A percentile compares a stretch with the other conserved stretches of the same genome.
These are phyloP conservation scores for Aspergillus cavernicola DNA, from an alignment of 495 filamentous ascomycete genomes.

Conservation along the genomic window DNA sequence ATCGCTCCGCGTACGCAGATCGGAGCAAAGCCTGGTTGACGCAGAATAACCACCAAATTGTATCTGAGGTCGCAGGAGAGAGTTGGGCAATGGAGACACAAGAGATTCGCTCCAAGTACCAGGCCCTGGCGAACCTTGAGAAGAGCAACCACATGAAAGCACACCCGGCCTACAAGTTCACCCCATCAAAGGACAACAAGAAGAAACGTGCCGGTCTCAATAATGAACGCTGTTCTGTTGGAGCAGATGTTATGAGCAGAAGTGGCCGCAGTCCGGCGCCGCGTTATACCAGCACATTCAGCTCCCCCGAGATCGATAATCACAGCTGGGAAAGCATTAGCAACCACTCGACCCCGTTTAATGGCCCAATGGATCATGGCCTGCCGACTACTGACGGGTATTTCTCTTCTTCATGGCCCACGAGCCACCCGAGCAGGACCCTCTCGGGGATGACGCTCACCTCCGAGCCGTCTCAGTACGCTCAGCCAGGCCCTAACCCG, in stretches of 20 bases:
- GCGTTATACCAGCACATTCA: slow-evolving; percentile 23
- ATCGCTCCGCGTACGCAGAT: slow-evolving; percentile 88
- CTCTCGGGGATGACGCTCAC: slow-evolving; percentile 52
- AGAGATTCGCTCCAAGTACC: slow-evolving; percentile 72
- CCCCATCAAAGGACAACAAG: slow-evolving; percentile 71
- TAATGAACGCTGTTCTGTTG: slow-evolving; percentile 18
- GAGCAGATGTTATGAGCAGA: slow-evolving; percentile 5
- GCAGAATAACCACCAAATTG: slow-evolving; percentile 92
- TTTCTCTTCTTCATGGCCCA: slow-evolving; percentile 30
- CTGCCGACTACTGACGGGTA: slow-evolving; percentile 27
- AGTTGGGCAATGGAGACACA: slow-evolving; percentile 83
- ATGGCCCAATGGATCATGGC: slow-evolving; percentile 24
- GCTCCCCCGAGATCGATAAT: slow-evolving; percentile 27
- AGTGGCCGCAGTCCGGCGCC: slow-evolving; percentile 22
- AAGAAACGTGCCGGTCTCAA: slow-evolving; percentile 42
- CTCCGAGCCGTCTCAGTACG: slow-evolving; percentile 55
- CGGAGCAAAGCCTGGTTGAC: slow-evolving; percentile 76
- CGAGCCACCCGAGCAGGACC: slow-evolving; percentile 58
- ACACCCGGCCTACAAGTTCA: slow-evolving; percentile 93
- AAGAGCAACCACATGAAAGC: slow-evolving; percentile 80
- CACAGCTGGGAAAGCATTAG: slow-evolving; percentile 27
- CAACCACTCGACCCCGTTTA: slow-evolving; percentile 33
- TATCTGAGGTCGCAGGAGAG: slow-evolving; percentile 76
- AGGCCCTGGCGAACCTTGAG: slow-evolving; percentile 75
- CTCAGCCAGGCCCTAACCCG: slow-evolving; percentile 50